These are phyloP conservation scores for Gossypium ekmanianum DNA, from an alignment of 345 rosid genomes.

Conservation along the genomic window DNA sequence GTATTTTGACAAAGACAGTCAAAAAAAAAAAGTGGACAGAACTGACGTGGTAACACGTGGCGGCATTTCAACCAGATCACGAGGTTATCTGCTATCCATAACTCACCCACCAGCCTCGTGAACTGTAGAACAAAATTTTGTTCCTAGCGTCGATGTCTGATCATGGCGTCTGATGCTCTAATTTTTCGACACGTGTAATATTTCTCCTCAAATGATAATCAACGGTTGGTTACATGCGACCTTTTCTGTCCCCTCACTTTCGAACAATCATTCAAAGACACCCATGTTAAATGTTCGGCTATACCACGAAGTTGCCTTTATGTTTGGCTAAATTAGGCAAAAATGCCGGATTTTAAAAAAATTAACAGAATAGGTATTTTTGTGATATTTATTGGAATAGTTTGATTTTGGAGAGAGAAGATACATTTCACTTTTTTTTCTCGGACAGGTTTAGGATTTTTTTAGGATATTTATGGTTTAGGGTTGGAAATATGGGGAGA, in stretches of 20 bases:
- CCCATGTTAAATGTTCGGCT: no score
- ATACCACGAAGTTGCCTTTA: no score
- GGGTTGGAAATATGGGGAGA: no score
- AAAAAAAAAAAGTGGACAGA: not conserved
- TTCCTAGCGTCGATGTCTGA: no score
- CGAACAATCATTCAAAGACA: not conserved
- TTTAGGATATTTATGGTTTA: no score
- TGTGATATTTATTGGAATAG: no score
- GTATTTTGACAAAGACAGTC: conserved; percentile 13
- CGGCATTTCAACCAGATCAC: not conserved
- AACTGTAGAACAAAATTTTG: not conserved
- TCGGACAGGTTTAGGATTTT: no score
- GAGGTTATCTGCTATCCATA: not conserved
- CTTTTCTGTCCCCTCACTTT: not conserved
- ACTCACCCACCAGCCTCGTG: not conserved
- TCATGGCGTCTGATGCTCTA: not conserved
- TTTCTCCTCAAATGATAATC: not conserved
- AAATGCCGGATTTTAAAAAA: no score
- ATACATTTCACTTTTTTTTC: no score
- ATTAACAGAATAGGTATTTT: no score
- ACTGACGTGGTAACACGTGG: not conserved
- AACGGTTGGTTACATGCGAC: not conserved
- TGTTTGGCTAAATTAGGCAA: no score
- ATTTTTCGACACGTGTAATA: not conserved
- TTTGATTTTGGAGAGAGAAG: no score